A percentile compares a stretch with the other conserved stretches of the same genome.
Evolutionary conservation across 768 basidiomycete species (phyloP).

Genomic region (Collybia nuda): DNA sequence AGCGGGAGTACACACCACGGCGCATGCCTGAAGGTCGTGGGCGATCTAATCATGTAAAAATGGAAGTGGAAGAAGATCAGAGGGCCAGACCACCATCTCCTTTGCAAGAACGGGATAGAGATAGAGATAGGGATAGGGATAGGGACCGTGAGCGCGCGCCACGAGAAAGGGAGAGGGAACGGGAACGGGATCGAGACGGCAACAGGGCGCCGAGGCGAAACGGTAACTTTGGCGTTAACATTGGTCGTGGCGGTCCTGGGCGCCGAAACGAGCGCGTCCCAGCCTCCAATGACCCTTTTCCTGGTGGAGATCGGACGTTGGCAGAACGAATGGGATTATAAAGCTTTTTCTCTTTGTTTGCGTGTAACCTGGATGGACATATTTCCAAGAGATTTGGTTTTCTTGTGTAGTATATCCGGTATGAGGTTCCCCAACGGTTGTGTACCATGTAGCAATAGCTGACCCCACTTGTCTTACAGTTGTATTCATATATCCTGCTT

Average conservation of each 20-base stretch:
- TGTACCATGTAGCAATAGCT: constrained; percentile 25
- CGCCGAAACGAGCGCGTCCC: constrained; percentile 32
- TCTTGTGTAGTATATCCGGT: constrained; percentile 28
- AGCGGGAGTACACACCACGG: constrained; percentile 23
- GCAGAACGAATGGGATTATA: constrained; percentile 82
- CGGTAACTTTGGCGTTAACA: constrained; percentile 38
- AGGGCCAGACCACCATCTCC: constrained; percentile 43
- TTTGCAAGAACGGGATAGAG: constrained; percentile 29
- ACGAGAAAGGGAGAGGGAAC: constrained; percentile 31
- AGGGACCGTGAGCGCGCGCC: constrained; percentile 39
- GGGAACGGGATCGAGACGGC: constrained; percentile 30
- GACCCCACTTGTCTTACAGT: constrained; percentile 15
- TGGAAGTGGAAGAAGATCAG: constrained; percentile 59
- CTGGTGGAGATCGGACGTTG: constrained; percentile 73
- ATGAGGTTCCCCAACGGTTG: constrained; percentile 7
- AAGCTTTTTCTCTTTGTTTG: constrained; percentile 15
- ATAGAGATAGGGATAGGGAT: constrained; percentile 27
- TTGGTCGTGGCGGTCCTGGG: constrained; percentile 30
- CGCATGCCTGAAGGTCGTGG: constrained; percentile 21
- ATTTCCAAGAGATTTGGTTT: constrained; percentile 12
- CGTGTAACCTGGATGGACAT: constrained; percentile 10
- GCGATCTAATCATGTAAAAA: constrained; percentile 32
- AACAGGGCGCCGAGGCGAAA: constrained; percentile 36
- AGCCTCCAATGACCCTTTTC: constrained; percentile 29
- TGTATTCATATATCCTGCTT: constrained; percentile 20